Evolutionary conservation across 2,329 filamentous ascomycete genomes (phyloP).

Genomic region (Penicillium corylophilum): DNA sequence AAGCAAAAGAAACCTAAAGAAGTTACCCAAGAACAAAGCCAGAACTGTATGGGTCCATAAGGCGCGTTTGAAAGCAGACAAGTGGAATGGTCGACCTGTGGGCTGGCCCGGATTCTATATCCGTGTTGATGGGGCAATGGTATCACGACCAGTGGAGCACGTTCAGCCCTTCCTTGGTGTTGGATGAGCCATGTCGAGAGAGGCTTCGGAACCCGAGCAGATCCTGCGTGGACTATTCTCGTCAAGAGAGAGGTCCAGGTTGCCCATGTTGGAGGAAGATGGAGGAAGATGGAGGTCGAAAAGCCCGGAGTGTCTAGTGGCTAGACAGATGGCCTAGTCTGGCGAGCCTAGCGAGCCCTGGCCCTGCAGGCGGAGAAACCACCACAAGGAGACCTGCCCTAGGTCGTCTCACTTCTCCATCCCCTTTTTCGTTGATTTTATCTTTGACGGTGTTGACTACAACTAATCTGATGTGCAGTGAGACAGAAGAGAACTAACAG

Average conservation of each 20-base stretch:
- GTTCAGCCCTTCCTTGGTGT: background rate
- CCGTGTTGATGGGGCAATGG: slow-evolving; percentile 16
- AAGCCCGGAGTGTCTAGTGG: background rate
- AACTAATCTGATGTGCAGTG: background rate
- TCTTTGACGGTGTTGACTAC: background rate
- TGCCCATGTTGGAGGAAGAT: no score
- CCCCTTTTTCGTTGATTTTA: background rate
- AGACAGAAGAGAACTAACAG: background rate
- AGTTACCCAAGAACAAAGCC: no score
- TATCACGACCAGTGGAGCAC: slow-evolving; percentile 10
- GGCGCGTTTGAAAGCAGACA: background rate
- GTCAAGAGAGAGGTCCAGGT: background rate
- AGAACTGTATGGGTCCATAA: background rate
- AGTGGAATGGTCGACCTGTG: slow-evolving; percentile 11
- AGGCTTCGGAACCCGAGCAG: background rate
- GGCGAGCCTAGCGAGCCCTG: background rate
- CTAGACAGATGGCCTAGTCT: background rate
- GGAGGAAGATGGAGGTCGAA: no score
- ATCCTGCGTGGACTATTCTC: background rate
- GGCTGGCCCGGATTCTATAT: slow-evolving; percentile 21
- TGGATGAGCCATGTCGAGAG: background rate
- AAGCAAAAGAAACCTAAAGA: no score
- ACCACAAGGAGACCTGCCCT: background rate
- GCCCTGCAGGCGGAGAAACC: background rate
- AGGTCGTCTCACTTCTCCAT: background rate